These are phyloP conservation scores for Pseudogymnoascus pannorum DNA, from an alignment of 2,329 filamentous ascomycete genomes.

Conservation along the genomic window DNA sequence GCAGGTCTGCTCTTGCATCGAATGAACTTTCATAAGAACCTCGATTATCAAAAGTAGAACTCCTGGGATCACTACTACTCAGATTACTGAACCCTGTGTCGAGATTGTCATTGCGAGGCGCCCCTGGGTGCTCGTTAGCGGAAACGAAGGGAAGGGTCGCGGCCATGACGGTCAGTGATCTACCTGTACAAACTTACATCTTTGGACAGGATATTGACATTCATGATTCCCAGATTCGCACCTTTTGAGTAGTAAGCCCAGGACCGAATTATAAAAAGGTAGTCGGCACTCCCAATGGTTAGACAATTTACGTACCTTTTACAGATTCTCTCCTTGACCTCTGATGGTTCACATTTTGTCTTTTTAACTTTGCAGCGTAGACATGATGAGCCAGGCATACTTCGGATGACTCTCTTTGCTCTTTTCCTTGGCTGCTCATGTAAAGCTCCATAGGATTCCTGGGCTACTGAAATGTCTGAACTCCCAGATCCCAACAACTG, in stretches of 20 bases:
- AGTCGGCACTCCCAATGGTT: neutral
- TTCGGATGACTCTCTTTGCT: neutral
- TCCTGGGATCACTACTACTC: neutral
- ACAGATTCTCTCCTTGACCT: neutral
- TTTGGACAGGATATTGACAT: neutral
- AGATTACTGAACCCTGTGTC: neutral
- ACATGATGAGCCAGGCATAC: neutral
- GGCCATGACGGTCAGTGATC: neutral
- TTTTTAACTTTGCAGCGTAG: conserved; percentile 4
- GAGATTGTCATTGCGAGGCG: neutral
- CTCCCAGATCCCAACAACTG: neutral
- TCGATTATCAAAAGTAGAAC: neutral
- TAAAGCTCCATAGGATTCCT: neutral
- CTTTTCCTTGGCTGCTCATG: conserved; percentile 6
- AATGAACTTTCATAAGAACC: neutral
- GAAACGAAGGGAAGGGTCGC: neutral
- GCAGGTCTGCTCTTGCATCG: neutral
- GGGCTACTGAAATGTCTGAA: neutral
- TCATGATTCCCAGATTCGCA: neutral
- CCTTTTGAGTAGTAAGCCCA: neutral
- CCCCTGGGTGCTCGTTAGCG: neutral
- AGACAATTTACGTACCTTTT: neutral
- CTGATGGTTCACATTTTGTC: neutral
- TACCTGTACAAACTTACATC: neutral
- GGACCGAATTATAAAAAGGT: neutral